Base-by-base conservation (phyloP, 2,329 filamentous ascomycete genomes). In the Fusarium albidum region DNA sequence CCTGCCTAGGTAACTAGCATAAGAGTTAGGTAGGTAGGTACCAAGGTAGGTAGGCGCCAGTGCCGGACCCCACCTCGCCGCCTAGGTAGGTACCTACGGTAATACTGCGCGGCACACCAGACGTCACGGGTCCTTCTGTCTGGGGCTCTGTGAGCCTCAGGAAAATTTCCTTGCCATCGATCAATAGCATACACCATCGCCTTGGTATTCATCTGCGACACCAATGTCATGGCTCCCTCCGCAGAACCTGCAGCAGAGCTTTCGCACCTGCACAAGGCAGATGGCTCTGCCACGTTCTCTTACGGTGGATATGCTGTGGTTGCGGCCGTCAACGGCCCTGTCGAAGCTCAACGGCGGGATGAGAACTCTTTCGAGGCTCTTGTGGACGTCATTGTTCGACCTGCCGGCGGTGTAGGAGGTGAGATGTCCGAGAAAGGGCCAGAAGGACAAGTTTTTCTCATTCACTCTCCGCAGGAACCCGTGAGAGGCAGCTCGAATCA, bases 361-460 rank as follows among this genome's bases (percentile, higher is more conserved):
- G 92, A 98, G 73, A 85, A 95, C 63, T 90, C 95, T 8, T 93
- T 96, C 73, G 92, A 97, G 77, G 92, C 94, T 25, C 85, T 89
- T 42, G 81, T 99, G 61, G 95, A 98, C 74, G 91, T 99, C 52
- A 87, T 94, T 70, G 85, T 99, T 61, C 86, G 95, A 71, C 94
- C 94, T 41, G 88, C 90, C 29, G 87, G 89, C 59, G 93, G 93
- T 13, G 87, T 95, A 38, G 92, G 90, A 78, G 89, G 92, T 87
- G 73, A 70, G 82, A 55, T 17, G 34, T 39, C 41, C 34, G 26
- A 49, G 45, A 46, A 37, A 14, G 40, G 10, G 27, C 26, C 37
- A 29, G 15, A 33, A 18, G 42, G 18, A 40, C 31, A 55, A n/a
- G 39, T 25, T 51, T 52, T 57, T 38, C 54, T 55, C 26, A 54